These are phyloP conservation scores for Vicia faba DNA, from an alignment of 306 rosid species.

Conservation along the genomic window DNA sequence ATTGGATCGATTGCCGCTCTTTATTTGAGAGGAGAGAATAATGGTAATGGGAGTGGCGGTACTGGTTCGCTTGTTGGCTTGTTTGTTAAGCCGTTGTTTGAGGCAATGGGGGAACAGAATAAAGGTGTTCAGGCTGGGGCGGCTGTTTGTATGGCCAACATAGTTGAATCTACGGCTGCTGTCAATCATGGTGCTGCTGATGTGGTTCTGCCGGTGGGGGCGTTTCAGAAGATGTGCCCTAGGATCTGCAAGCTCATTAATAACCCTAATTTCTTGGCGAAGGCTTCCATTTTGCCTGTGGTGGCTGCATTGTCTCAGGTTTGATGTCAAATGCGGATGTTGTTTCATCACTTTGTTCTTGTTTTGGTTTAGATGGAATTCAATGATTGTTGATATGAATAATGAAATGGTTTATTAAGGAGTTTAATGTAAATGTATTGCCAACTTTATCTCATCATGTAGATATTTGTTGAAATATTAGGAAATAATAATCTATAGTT, in stretches of 20 bases:
- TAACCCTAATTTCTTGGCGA: conserved; percentile 80
- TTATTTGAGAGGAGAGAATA: conserved; percentile 46
- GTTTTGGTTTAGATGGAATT: neutral
- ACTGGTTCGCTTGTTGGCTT: conserved; percentile 64
- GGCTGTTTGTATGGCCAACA: conserved; percentile 81
- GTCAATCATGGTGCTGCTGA: neutral
- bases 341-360: neutral
- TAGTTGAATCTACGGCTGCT: conserved; percentile 67
- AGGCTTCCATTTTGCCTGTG: conserved; percentile 77
- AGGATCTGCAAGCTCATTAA: conserved; percentile 88
- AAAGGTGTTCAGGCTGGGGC: conserved; percentile 89
- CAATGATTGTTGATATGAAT: neutral
- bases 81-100: conserved; percentile 89
- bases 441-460: neutral
- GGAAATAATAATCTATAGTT: too few species aligned
- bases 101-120: conserved; percentile 94
- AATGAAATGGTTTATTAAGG: neutral
- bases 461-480: neutral
- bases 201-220: conserved; percentile 45
- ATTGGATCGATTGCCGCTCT: conserved; percentile 65
- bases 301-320: conserved; percentile 89
- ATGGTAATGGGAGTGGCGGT: neutral
- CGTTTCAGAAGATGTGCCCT: conserved; percentile 90
- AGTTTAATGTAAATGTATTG: neutral
- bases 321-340: neutral